phyloP scores from a whole-genome alignment of 2,329 filamentous ascomycete genomes.

The Lasiodiplodia theobromae region DNA sequence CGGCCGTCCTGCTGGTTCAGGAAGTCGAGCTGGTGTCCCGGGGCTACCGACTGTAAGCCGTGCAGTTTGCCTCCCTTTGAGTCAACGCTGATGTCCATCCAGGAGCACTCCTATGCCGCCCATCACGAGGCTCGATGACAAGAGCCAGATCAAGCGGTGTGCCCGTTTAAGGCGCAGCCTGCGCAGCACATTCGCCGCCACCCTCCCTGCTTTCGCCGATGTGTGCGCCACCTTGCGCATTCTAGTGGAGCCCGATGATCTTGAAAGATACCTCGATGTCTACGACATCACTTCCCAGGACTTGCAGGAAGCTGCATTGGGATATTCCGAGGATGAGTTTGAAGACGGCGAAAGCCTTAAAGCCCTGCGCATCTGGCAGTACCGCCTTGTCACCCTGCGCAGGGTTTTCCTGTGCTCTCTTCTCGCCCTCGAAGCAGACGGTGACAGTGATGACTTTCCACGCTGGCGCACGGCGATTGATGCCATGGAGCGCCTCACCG shows the following conservation, averaged over 20 bases:
- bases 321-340: slow-evolving; percentile 69
- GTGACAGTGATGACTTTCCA: slow-evolving; percentile 76
- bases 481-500: slow-evolving; percentile 71
- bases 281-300: slow-evolving; percentile 58
- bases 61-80: slow-evolving; percentile 29
- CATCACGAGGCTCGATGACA: slow-evolving; percentile 89
- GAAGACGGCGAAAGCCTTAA: slow-evolving; percentile 82
- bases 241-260: slow-evolving; percentile 78
- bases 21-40: slow-evolving; percentile 95
- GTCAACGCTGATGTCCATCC: slow-evolving; percentile 37
- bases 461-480: slow-evolving; percentile 82
- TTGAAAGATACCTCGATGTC: slow-evolving; percentile 90
- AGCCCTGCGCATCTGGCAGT: slow-evolving; percentile 69
- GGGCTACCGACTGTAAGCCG: slow-evolving; percentile 79
- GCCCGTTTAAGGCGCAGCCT: slow-evolving; percentile 79
- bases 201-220: slow-evolving; percentile 75
- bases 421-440: slow-evolving; percentile 83
- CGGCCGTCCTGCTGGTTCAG: slow-evolving; percentile 82
- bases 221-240: slow-evolving; percentile 72
- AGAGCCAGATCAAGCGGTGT: slow-evolving; percentile 79
- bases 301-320: slow-evolving; percentile 54
- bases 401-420: slow-evolving; percentile 90
- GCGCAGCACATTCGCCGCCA: slow-evolving; percentile 70
- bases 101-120: slow-evolving; percentile 90
- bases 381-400: slow-evolving; percentile 79